Base-by-base conservation (phyloP, 2,329 filamentous ascomycete genomes). In the Arthrobotrys entomopaga region DNA sequence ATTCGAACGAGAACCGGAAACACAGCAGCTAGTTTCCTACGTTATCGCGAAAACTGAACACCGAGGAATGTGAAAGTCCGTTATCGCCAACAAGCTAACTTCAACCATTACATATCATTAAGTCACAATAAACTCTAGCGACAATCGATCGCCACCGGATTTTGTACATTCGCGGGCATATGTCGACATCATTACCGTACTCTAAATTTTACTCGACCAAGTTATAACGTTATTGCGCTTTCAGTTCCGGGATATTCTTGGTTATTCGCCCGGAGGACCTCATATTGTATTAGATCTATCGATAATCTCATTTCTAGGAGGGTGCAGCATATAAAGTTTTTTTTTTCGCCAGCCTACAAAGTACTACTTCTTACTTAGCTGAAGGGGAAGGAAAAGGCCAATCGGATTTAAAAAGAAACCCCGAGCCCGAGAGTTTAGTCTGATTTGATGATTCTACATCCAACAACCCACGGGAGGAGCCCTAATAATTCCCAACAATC, bases 1-100 rank as follows among this genome's bases (percentile, higher is more conserved):
- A 63, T 67, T 60, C 57, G 26, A 67, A 52, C 43, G 40, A 10
- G 43, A 70, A 58, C 38, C 34, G 20, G 40, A 60, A 43, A 72
- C 67, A 52, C 53, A 65, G 67, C 67, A 65, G n/a, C 59, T 65
- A 65, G 53, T n/a, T n/a, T n/a, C n/a, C n/a, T n/a, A n/a, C n/a
- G n/a, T 52, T 72, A 72, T 72, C 67, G 67, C 67, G 65, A 72
- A 60, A 29, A 13, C 52, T 34, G 26, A 71, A 60, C 52, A 13
- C 52, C 29, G 43, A 71, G 58, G 66, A 71, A 64, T 64, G 59
- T 59, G 29, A 38, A 50, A 13, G 52, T 59, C 59, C 53, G 58
- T 71, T 71, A 71, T 71, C 66, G 66, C 59, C 58, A 64, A 34
- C 58, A 63, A 52, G 29, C 46, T 52, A 16, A 54, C 42, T 29